Percentiles rank a stretch among this genome's conserved stretches.
Evolutionary conservation across 106 monocot genomes (phyloP).

Genomic region (Alisma plantagoaquatica): DNA sequence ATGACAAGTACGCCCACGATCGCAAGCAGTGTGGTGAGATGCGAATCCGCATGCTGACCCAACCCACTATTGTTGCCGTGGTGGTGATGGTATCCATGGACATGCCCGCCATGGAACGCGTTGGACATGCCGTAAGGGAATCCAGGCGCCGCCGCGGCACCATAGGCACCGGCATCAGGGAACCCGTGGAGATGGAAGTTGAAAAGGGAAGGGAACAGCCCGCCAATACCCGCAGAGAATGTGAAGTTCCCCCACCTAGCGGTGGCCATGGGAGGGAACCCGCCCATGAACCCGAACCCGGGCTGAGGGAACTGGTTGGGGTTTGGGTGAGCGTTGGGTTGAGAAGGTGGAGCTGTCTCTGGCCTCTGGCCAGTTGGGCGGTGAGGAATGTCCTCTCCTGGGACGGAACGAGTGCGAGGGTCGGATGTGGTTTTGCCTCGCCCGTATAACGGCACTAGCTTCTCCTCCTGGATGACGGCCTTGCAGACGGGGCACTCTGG

Average conservation of each 20-base stretch:
- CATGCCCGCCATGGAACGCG: constrained; percentile 8
- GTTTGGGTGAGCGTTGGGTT: too few relatives aligned
- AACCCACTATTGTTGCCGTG: constrained; percentile 1
- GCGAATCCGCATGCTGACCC: constrained; percentile 14
- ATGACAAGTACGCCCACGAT: constrained; percentile 20
- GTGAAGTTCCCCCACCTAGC: constrained; percentile 18
- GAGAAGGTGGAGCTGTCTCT: constrained; percentile 40
- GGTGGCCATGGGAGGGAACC: constrained; percentile 18
- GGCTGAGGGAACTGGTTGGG: constrained; percentile 41
- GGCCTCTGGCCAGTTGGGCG: constrained; percentile 65
- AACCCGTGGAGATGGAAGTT: constrained; percentile 23
- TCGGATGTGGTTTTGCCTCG: constrained; percentile 57
- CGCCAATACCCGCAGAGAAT: constrained; percentile 24
- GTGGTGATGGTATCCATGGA: constrained; percentile 12
- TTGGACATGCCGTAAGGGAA: constrained; percentile 20
- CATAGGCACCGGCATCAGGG: constrained; percentile 18
- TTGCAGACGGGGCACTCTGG: constrained; percentile 86
- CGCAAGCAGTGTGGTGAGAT: constrained; percentile 9
- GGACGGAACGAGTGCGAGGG: constrained; percentile 41
- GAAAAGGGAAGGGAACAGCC: constrained; percentile 24
- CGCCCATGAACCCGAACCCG: constrained; percentile 42
- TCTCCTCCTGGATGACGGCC: constrained; percentile 57
- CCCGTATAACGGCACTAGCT: constrained; percentile 74
- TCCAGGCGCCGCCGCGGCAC: constrained; percentile 10
- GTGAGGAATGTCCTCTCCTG: constrained; percentile 52